Evolutionary conservation across 1,139 yeast species (phyloP).

Genomic region (Pichia sp.): DNA sequence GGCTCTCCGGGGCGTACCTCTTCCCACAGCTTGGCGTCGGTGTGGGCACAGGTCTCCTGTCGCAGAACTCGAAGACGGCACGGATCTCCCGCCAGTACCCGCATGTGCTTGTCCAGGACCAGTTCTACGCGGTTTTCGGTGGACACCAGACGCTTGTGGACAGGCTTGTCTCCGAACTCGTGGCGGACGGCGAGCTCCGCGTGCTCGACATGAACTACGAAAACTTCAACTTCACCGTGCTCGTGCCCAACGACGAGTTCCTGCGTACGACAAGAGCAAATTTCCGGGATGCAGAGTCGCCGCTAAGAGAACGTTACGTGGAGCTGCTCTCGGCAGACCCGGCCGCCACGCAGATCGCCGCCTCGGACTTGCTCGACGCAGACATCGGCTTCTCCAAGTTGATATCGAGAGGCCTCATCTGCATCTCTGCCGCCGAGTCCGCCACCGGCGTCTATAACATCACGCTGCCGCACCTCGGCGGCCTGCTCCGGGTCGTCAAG

Average conservation of each 20-base stretch:
- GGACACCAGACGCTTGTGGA: conserved; percentile 41
- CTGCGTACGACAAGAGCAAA: conserved; percentile 22
- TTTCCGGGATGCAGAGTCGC: not conserved
- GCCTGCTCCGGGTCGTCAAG: conserved; percentile 44
- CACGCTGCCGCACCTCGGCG: conserved; percentile 61
- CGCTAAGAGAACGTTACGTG: not conserved
- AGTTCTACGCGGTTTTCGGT: conserved; percentile 27
- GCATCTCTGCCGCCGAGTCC: conserved; percentile 7
- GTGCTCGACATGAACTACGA: conserved; percentile 34
- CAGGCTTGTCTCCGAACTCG: conserved; percentile 32
- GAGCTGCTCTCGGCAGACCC: not conserved
- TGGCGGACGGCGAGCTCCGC: conserved; percentile 31
- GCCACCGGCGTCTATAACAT: conserved; percentile 37
- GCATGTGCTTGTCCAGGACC: conserved; percentile 29
- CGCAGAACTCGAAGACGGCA: conserved; percentile 12
- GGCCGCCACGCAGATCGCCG: conserved; percentile 2
- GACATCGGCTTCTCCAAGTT: conserved; percentile 3
- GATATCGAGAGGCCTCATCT: conserved; percentile 8
- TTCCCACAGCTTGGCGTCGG: conserved; percentile 11
- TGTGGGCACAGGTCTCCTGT: conserved; percentile 4
- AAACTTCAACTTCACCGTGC: conserved; percentile 33
- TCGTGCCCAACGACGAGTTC: conserved; percentile 34
- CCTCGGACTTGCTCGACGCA: not conserved
- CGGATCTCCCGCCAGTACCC: conserved; percentile 31
- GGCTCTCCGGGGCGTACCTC: conserved; percentile 2